Evolutionary conservation across 768 basidiomycete genomes (phyloP).

Genomic region (Kwoniella dejecticola): DNA sequence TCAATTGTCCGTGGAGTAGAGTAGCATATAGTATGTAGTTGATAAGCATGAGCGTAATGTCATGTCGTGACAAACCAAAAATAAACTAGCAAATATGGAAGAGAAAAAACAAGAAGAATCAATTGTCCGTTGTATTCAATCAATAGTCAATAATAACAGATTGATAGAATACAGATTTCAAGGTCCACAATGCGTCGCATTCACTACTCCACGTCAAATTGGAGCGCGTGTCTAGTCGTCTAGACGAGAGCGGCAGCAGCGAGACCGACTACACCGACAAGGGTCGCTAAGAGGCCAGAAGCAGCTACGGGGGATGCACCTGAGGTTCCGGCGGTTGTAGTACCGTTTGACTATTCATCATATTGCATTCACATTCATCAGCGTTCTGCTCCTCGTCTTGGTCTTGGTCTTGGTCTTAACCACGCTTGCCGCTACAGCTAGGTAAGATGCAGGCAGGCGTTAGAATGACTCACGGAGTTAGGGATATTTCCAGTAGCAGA

Average conservation of each 20-base stretch:
- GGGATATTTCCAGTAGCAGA: conserved; percentile 18
- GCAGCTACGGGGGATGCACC: conserved; percentile 3
- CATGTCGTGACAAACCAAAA: too few species aligned
- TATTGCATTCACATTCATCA: not conserved
- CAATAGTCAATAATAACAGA: too few species aligned
- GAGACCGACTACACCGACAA: conserved; percentile 16
- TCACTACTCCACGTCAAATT: not conserved
- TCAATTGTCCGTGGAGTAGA: too few species aligned
- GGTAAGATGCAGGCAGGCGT: not conserved
- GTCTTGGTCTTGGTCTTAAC: not conserved
- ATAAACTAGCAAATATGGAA: too few species aligned
- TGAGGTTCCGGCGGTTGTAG: not conserved
- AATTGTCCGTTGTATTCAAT: too few species aligned
- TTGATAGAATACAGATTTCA: too few species aligned
- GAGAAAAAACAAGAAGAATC: too few species aligned
- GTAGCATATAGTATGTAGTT: too few species aligned
- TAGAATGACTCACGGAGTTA: conserved; percentile 16
- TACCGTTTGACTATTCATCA: conserved; percentile 1
- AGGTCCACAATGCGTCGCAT: too few species aligned
- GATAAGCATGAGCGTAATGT: too few species aligned
- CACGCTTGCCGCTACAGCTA: not conserved
- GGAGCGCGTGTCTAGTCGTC: not conserved
- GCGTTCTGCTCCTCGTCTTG: not conserved
- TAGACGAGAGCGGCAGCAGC: conserved; percentile 4
- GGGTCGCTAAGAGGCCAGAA: conserved; percentile 4